Evolutionary conservation across 2,329 filamentous ascomycete species (phyloP).

Genomic region (Penicillium sp.): DNA sequence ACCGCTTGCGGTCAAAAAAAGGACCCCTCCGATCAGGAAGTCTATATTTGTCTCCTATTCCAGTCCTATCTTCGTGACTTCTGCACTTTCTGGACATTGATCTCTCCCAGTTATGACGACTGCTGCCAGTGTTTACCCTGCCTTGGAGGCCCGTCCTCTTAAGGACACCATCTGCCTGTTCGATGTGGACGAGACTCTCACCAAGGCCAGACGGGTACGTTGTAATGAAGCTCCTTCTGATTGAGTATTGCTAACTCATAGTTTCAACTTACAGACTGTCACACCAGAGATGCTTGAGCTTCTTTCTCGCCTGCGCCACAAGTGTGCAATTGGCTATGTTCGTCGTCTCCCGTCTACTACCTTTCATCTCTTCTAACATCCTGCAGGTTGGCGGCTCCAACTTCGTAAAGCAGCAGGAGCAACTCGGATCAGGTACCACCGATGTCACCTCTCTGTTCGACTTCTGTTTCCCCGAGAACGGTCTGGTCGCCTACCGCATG

Average conservation of each 20-base stretch:
- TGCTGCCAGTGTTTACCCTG: conserved; percentile 55
- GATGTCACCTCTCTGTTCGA: conserved; percentile 85
- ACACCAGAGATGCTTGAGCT: conserved; percentile 79
- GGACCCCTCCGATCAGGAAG: conserved; percentile 4
- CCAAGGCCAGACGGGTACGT: conserved; percentile 72
- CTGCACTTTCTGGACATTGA: conserved; percentile 3
- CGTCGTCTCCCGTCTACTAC: conserved; percentile 9
- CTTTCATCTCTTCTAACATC: conserved; percentile 18
- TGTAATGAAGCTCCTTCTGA: not conserved
- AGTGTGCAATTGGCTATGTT: conserved; percentile 35
- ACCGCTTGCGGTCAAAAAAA: conserved; percentile 33
- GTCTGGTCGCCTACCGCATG: conserved; percentile 83
- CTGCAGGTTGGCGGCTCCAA: conserved; percentile 76
- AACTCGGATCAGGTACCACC: conserved; percentile 70
- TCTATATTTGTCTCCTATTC: conserved; percentile 18
- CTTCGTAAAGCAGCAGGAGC: conserved; percentile 91
- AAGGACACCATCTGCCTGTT: conserved; percentile 94
- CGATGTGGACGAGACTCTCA: conserved; percentile 92
- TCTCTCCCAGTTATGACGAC: conserved; percentile 23
- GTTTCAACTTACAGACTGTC: conserved; percentile 52
- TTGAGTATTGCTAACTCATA: conserved; percentile 3
- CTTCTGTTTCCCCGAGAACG: conserved; percentile 97
- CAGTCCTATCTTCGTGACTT: conserved; percentile 6
- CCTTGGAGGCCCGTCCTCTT: conserved; percentile 77
- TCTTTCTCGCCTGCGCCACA: conserved; percentile 73